A percentile compares a stretch with the other conserved stretches of the same genome.
Conservation (phyloP, 1,284 basidiomycete genomes). For the Pseudozyma thailandica region DNA sequence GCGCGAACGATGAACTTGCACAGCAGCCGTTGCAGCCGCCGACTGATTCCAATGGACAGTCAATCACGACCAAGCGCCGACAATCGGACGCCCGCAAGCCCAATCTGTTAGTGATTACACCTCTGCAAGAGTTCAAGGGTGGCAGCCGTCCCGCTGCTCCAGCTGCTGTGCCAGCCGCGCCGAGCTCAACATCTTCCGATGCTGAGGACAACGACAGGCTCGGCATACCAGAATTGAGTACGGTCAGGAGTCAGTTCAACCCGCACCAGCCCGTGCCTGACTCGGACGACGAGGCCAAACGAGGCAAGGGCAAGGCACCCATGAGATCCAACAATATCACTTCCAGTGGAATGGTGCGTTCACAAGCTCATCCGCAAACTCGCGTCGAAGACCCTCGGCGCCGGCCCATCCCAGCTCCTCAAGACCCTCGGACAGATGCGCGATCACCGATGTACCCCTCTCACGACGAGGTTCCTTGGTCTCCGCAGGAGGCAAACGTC, state of each 20-base stretch:
- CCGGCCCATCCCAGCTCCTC: not conserved
- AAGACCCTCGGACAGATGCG: not conserved
- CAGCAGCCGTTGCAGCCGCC: conserved; percentile 3
- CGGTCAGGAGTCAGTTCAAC: conserved; percentile 25
- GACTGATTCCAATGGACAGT: conserved; percentile 11
- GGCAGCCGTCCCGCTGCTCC: conserved; percentile 15
- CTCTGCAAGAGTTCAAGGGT: conserved; percentile 31
- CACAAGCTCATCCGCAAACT: not conserved
- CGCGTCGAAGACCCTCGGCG: conserved; percentile 28
- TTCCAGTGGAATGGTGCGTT: no score
- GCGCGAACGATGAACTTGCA: not conserved
- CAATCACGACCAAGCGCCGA: conserved; percentile 16
- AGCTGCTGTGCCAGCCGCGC: not conserved
- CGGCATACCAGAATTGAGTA: conserved; percentile 42
- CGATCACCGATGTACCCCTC: conserved; percentile 10
- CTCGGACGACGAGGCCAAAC: conserved; percentile 11
- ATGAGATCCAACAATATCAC: no score
- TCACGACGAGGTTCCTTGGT: conserved; percentile 8
- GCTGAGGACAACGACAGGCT: conserved; percentile 19
- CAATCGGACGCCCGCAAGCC: conserved; percentile 20
- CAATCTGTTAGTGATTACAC: conserved; percentile 26
- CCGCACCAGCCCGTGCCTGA: conserved; percentile 26
- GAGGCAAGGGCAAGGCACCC: not conserved
- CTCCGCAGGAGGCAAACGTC: conserved; percentile 2
- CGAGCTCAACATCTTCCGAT: conserved; percentile 23